Evolutionary conservation across 768 basidiomycete species (phyloP).

Genomic region (Chlorophyllum brunneum): DNA sequence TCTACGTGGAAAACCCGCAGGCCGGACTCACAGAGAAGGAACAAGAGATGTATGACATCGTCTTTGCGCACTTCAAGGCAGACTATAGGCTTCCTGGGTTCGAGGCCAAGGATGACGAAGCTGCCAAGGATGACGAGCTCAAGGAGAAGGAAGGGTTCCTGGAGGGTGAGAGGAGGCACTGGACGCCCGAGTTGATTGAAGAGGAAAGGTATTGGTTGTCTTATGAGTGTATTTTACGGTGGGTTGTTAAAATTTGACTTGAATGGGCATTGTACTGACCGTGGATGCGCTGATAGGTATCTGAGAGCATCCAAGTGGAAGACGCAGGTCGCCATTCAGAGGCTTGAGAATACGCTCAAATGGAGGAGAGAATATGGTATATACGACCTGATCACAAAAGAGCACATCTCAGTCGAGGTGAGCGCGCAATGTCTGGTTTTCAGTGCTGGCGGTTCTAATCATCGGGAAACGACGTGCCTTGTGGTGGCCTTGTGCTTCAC

Average conservation of each 20-base stretch:
- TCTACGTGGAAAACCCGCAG: constrained; percentile 9
- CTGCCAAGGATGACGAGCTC: background rate
- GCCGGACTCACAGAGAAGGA: constrained; percentile 3
- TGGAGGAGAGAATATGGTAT: constrained; percentile 55
- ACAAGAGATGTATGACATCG: constrained; percentile 5
- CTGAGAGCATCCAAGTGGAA: constrained; percentile 9
- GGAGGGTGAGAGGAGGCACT: constrained; percentile 9
- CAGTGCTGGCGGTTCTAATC: background rate
- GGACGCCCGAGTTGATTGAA: constrained; percentile 45
- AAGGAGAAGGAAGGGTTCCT: background rate
- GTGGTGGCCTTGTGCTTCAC: background rate
- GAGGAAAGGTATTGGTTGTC: constrained; percentile 81
- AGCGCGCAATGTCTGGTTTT: constrained; percentile 14
- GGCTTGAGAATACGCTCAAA: constrained; percentile 6
- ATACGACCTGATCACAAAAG: constrained; percentile 55
- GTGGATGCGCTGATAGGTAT: background rate
- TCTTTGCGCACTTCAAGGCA: constrained; percentile 3
- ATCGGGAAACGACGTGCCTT: background rate
- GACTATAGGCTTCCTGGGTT: constrained; percentile 11
- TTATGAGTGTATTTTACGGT: constrained; percentile 71
- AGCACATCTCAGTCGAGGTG: constrained; percentile 73
- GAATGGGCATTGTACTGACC: background rate
- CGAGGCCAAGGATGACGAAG: constrained; percentile 1
- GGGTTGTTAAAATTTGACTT: constrained; percentile 8
- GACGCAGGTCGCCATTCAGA: constrained; percentile 6